phyloP scores from a whole-genome alignment of 176 grass and related monocot species.

The Elymus sibiricus region DNA sequence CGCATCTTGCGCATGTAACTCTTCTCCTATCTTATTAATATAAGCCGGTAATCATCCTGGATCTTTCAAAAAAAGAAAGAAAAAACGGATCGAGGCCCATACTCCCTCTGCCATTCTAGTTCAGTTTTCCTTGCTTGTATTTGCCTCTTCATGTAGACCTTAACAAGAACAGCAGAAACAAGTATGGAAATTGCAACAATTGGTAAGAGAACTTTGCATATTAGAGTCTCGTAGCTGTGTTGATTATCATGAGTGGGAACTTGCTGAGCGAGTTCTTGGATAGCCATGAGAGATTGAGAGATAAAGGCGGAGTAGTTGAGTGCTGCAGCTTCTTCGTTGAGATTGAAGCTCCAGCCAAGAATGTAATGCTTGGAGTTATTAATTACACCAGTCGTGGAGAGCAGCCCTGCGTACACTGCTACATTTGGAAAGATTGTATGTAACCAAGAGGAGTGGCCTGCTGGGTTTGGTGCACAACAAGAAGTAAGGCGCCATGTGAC shows the following conservation, averaged over 20 bases:
- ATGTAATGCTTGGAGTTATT: slow-evolving; percentile 9
- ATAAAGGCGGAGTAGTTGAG: slow-evolving; percentile 17
- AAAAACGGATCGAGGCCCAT: slow-evolving; percentile 12
- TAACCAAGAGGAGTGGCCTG: neutral
- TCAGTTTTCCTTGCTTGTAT: slow-evolving; percentile 8
- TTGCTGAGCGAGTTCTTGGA: neutral
- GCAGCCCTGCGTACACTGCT: slow-evolving; percentile 23
- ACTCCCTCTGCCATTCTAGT: slow-evolving; percentile 26
- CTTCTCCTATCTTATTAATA: too few relatives aligned
- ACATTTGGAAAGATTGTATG: neutral
- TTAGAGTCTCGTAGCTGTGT: neutral
- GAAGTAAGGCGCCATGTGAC: slow-evolving; percentile 15
- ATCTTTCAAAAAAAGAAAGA: too few relatives aligned
- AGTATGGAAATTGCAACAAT: neutral
- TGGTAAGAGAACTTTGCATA: neutral
- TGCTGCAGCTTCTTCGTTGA: slow-evolving; percentile 17
- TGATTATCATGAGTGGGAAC: neutral
- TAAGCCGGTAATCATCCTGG: too few relatives aligned
- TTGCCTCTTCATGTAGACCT: neutral
- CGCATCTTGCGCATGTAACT: too few relatives aligned
- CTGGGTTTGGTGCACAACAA: slow-evolving; percentile 3
- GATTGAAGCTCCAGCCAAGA: slow-evolving; percentile 41
- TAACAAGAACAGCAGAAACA: neutral
- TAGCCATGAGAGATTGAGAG: neutral
- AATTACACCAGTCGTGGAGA: neutral